Percentiles rank a stretch among this genome's conserved stretches.
These are phyloP conservation scores for Cochlearia excelsa DNA, from an alignment of 345 rosid genomes.

Conservation along the genomic window DNA sequence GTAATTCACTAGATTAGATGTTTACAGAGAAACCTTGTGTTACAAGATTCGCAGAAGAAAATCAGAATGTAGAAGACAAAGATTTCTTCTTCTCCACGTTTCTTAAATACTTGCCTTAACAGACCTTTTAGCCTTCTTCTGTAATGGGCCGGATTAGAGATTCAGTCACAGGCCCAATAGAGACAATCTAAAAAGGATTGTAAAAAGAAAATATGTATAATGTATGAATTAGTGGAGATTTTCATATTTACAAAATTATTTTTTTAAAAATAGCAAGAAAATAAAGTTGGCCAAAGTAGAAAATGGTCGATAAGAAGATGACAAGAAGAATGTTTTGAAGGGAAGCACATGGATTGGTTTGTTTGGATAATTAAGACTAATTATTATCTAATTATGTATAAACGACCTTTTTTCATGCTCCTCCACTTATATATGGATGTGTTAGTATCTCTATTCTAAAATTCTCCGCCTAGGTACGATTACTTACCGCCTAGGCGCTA, in stretches of 20 bases:
- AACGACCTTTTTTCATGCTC: constrained; percentile 27
- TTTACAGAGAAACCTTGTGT: too few relatives aligned
- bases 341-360: constrained; percentile 73
- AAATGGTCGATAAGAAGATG: constrained; percentile 40
- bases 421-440: constrained; percentile 31
- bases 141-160: too few relatives aligned
- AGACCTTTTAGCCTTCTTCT: too few relatives aligned
- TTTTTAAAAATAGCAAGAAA: neutral
- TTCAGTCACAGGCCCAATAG: constrained; percentile 11
- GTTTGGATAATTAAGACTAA: constrained; percentile 42
- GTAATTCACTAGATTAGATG: too few relatives aligned
- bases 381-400: constrained; percentile 40
- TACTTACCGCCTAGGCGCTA: too few relatives aligned
- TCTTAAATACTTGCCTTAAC: too few relatives aligned
- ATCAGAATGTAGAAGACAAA: too few relatives aligned
- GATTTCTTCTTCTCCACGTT: too few relatives aligned
- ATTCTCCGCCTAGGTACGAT: too few relatives aligned
- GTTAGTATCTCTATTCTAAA: neutral
- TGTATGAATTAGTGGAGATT: constrained; percentile 30
- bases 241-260: constrained; percentile 25
- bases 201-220: constrained; percentile 41
- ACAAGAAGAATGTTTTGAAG: constrained; percentile 50
- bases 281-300: constrained; percentile 41
- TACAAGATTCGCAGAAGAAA: too few relatives aligned
- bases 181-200: constrained; percentile 50